A percentile compares a stretch with the other conserved stretches of the same genome.
Conservation (phyloP, 805 yeast genomes). For the Kuraishia cidri region DNA sequence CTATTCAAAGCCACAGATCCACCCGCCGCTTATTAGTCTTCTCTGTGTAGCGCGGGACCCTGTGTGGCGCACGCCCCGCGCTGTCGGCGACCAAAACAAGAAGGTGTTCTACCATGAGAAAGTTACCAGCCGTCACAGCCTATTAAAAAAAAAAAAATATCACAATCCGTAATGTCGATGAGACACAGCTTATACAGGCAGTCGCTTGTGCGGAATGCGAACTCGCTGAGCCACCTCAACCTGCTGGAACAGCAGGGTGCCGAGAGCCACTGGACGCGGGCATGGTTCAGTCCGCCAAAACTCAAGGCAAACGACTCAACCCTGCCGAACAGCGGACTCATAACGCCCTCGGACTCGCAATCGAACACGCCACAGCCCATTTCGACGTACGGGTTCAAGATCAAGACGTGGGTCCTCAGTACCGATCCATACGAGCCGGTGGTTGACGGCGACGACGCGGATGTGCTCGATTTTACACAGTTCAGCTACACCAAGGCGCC, state of each 20-base stretch:
- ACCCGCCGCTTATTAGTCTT: no score
- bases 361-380: conserved; percentile 17
- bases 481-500: conserved; percentile 19
- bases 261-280: conserved; percentile 19
- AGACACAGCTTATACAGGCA: conserved; percentile 25
- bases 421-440: conserved; percentile 6
- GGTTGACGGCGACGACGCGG: conserved; percentile 18
- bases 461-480: conserved; percentile 26
- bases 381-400: conserved; percentile 18
- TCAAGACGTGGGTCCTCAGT: conserved; percentile 22
- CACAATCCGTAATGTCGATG: conserved; percentile 20
- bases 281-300: conserved; percentile 23
- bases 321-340: conserved; percentile 2
- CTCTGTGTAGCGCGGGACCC: no score
- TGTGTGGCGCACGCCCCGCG: no score
- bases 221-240: conserved; percentile 10
- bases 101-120: no score
- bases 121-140: no score
- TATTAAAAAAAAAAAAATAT: no score
- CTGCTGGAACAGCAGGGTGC: conserved; percentile 8
- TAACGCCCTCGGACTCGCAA: conserved; percentile 8
- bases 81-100: no score
- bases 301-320: conserved; percentile 4
- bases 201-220: conserved; percentile 16
- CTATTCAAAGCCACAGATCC: background rate